These are phyloP conservation scores for Trypanosoma melophagium DNA, from an alignment of 208 protist genomes.

Conservation along the genomic window DNA sequence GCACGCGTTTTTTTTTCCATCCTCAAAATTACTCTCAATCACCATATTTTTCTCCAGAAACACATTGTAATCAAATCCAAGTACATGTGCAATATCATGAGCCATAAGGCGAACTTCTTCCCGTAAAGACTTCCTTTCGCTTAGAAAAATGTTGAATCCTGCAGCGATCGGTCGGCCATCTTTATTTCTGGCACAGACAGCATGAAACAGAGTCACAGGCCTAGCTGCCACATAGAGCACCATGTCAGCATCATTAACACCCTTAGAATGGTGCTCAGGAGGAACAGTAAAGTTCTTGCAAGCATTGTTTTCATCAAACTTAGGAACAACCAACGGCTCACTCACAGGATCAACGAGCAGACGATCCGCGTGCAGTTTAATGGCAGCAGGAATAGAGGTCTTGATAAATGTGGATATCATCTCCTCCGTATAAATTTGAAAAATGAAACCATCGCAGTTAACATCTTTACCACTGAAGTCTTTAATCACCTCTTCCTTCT, in stretches of 20 bases:
- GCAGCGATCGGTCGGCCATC: slow-evolving; percentile 34
- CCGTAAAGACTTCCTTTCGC: slow-evolving; percentile 18
- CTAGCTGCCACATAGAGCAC: slow-evolving; percentile 27
- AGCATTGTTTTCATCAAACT: neutral
- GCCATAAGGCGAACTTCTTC: slow-evolving; percentile 53
- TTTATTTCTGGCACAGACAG: slow-evolving; percentile 28
- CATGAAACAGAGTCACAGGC: slow-evolving; percentile 16
- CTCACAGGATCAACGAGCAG: slow-evolving; percentile 14
- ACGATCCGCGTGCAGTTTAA: slow-evolving; percentile 14
- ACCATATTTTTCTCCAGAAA: slow-evolving; percentile 5
- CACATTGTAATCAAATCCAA: slow-evolving; percentile 35
- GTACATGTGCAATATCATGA: slow-evolving; percentile 50
- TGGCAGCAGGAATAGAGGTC: slow-evolving; percentile 8
- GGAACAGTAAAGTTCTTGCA: slow-evolving; percentile 17
- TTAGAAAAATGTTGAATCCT: slow-evolving; percentile 42
- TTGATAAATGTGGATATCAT: slow-evolving; percentile 8
- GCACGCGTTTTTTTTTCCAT: slow-evolving; percentile 5
- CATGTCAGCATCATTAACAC: slow-evolving; percentile 17
- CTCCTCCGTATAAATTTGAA: neutral
- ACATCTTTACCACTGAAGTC: too few relatives aligned
- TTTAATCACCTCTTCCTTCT: too few relatives aligned
- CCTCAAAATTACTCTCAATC: neutral
- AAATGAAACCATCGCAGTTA: too few relatives aligned
- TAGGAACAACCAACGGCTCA: neutral
- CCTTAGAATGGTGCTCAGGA: neutral